Conservation (phyloP, 2,329 filamentous ascomycete genomes). For the Diaporthe sp. region DNA sequence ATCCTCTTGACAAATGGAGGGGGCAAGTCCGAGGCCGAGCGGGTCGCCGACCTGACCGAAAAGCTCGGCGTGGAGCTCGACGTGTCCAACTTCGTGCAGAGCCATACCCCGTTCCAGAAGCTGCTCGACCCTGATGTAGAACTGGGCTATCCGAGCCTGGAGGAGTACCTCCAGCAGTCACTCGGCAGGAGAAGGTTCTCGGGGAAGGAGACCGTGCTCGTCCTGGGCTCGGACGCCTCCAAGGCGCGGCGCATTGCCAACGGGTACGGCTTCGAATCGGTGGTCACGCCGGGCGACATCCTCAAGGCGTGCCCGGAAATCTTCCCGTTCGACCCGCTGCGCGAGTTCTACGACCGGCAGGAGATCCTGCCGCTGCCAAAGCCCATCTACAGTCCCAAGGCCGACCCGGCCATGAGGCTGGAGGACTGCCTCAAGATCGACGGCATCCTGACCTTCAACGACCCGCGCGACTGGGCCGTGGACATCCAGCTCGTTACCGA, state of each 20-base stretch:
- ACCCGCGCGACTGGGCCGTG: slow-evolving; percentile 94
- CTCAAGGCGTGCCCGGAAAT: slow-evolving; percentile 77
- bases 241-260: slow-evolving; percentile 80
- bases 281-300: slow-evolving; percentile 89
- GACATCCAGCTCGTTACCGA: slow-evolving; percentile 89
- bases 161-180: neutral
- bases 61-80: slow-evolving; percentile 74
- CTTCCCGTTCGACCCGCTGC: slow-evolving; percentile 83
- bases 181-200: slow-evolving; percentile 50
- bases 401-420: slow-evolving; percentile 37
- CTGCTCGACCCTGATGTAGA: slow-evolving; percentile 63
- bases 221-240: slow-evolving; percentile 76
- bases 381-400: slow-evolving; percentile 39
- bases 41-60: slow-evolving; percentile 75
- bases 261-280: slow-evolving; percentile 81
- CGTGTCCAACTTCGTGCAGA: slow-evolving; percentile 82
- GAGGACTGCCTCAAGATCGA: slow-evolving; percentile 77
- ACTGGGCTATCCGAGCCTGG: slow-evolving; percentile 43
- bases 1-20: slow-evolving; percentile 97
- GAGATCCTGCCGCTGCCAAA: slow-evolving; percentile 68
- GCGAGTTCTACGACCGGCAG: slow-evolving; percentile 68
- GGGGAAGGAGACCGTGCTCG: slow-evolving; percentile 73
- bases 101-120: slow-evolving; percentile 88
- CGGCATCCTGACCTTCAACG: slow-evolving; percentile 93
- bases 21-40: slow-evolving; percentile 81